These are phyloP conservation scores for Kwoniella bestiolae DNA, from an alignment of 768 basidiomycete species.

Conservation along the genomic window DNA sequence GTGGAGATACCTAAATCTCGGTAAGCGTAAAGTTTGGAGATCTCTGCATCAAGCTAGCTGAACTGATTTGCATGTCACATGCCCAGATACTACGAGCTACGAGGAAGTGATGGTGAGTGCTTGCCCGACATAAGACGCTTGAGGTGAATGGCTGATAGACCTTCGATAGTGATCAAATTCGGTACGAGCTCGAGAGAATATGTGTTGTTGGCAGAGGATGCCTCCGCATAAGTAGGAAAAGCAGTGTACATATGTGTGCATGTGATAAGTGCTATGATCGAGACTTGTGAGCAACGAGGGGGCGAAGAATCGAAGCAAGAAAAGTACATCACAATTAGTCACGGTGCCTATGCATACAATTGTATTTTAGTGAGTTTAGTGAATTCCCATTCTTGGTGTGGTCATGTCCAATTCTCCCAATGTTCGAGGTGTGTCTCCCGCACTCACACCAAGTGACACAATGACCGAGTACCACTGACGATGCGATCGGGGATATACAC, in stretches of 20 bases:
- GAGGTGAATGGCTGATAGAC: too few species aligned
- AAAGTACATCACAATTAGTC: background rate
- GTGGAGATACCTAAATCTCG: slow-evolving; percentile 79
- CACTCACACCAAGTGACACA: too few species aligned
- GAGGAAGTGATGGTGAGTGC: slow-evolving; percentile 49
- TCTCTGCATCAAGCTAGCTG: slow-evolving; percentile 1
- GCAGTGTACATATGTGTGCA: too few species aligned
- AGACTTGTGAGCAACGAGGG: too few species aligned
- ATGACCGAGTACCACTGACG: background rate
- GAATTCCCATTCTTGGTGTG: background rate
- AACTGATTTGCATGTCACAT: background rate
- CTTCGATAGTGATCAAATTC: slow-evolving; percentile 61
- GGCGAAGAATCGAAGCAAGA: background rate
- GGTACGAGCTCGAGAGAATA: slow-evolving; percentile 60
- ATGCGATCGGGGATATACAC: background rate
- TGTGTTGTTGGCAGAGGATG: slow-evolving; percentile 55
- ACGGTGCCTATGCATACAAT: background rate
- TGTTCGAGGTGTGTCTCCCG: too few species aligned
- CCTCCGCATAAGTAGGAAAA: slow-evolving; percentile 29
- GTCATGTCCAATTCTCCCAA: too few species aligned
- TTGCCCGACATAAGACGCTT: background rate
- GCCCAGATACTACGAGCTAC: slow-evolving; percentile 46
- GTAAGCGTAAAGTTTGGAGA: slow-evolving; percentile 59
- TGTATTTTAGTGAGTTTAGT: background rate
- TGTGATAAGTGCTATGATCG: too few species aligned